Evolutionary conservation across 2,329 filamentous ascomycete genomes (phyloP).

Genomic region (Cyphellophora attinorum): DNA sequence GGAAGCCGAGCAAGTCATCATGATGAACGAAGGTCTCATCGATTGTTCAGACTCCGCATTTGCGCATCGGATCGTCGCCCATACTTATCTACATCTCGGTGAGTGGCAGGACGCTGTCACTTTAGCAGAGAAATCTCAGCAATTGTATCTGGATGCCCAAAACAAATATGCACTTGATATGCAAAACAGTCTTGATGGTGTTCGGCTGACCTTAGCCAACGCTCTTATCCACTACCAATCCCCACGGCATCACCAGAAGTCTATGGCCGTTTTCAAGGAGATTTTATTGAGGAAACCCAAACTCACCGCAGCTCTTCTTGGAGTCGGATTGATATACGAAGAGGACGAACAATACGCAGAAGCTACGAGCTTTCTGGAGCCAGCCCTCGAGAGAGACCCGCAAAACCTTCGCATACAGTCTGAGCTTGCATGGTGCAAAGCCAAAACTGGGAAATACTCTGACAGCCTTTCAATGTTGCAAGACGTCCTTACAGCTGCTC

Average conservation of each 20-base stretch:
- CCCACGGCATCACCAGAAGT: slow-evolving; percentile 80
- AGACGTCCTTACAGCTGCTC: slow-evolving; percentile 56
- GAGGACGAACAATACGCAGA: slow-evolving; percentile 82
- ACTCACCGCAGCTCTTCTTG: slow-evolving; percentile 74
- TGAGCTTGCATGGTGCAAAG: slow-evolving; percentile 88
- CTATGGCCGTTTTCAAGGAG: slow-evolving; percentile 72
- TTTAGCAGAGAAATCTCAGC: slow-evolving; percentile 40
- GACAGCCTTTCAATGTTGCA: slow-evolving; percentile 61
- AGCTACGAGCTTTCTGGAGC: slow-evolving; percentile 69
- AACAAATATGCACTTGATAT: slow-evolving; percentile 59
- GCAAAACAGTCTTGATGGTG: slow-evolving; percentile 59
- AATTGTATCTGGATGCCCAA: slow-evolving; percentile 10
- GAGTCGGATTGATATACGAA: slow-evolving; percentile 82
- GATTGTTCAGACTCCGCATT: slow-evolving; percentile 60
- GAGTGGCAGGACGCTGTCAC: slow-evolving; percentile 78
- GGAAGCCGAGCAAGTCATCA: slow-evolving; percentile 67
- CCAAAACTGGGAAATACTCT: slow-evolving; percentile 66
- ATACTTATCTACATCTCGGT: slow-evolving; percentile 75
- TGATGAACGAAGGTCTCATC: slow-evolving; percentile 68
- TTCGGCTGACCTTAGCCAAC: slow-evolving; percentile 73
- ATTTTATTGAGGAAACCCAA: slow-evolving; percentile 67
- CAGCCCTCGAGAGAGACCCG: slow-evolving; percentile 64
- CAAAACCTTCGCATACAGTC: slow-evolving; percentile 69
- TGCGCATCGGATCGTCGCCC: slow-evolving; percentile 70
- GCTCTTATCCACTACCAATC: slow-evolving; percentile 83